These are phyloP conservation scores for Penicillium fuscoglaucum DNA, from an alignment of 2,329 filamentous ascomycete genomes.

Conservation along the genomic window DNA sequence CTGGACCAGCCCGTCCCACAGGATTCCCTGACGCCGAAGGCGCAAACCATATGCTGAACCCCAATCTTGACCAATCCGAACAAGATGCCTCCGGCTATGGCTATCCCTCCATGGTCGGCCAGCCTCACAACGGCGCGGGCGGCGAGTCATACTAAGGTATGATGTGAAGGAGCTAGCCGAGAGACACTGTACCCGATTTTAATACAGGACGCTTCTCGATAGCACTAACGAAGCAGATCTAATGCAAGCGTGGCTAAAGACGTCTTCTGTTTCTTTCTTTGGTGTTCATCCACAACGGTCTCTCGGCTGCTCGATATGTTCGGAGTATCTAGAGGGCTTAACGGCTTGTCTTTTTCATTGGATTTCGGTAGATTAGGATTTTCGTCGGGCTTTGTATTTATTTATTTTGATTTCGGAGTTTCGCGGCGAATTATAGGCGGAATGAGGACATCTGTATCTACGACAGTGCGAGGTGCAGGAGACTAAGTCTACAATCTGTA, in stretches of 20 bases:
- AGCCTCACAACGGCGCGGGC: constrained; percentile 50
- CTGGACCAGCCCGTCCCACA: constrained; percentile 33
- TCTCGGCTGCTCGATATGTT: neutral
- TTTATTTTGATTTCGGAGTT: neutral
- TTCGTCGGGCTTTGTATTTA: neutral
- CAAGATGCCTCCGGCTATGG: constrained; percentile 48
- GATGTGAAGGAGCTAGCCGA: neutral
- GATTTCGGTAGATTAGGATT: neutral
- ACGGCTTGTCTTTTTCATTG: neutral
- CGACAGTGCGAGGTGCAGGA: constrained; percentile 2
- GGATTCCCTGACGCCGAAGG: constrained; percentile 44
- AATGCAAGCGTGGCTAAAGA: constrained; percentile 4
- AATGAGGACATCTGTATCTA: constrained; percentile 5
- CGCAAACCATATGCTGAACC: constrained; percentile 47
- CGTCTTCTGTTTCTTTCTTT: constrained; percentile 9
- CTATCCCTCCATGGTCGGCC: constrained; percentile 49
- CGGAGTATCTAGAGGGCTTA: neutral
- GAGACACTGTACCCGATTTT: neutral
- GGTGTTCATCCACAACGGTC: neutral
- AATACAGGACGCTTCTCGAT: neutral
- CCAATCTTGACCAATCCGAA: constrained; percentile 46
- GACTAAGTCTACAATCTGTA: constrained; percentile 3
- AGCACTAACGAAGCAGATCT: neutral
- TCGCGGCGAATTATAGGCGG: neutral
- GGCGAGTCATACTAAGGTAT: constrained; percentile 44